These are phyloP conservation scores for Rutstroemia sp. DNA, from an alignment of 2,329 filamentous ascomycete genomes.

Conservation along the genomic window DNA sequence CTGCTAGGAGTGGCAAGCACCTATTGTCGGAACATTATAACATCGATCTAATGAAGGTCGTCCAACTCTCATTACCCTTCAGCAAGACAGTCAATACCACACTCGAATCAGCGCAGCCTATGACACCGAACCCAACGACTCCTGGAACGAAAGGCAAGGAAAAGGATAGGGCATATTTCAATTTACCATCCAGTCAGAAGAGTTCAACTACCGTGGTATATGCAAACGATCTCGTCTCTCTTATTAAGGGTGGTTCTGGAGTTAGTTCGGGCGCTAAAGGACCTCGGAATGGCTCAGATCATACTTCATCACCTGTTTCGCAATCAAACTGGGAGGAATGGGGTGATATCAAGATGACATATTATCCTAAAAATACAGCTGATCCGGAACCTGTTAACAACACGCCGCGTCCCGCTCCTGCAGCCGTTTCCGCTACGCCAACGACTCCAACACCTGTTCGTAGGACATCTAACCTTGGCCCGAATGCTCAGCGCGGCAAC, in stretches of 20 bases:
- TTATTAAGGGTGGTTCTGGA: constrained; percentile 53
- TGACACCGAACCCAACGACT: constrained; percentile 43
- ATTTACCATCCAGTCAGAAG: constrained; percentile 32
- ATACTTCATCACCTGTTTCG: constrained; percentile 10
- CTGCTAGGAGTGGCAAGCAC: constrained; percentile 64
- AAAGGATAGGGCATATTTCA: constrained; percentile 59
- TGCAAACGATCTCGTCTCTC: constrained; percentile 75
- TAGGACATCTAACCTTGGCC: constrained; percentile 29
- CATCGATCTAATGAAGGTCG: constrained; percentile 71
- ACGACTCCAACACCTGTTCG: constrained; percentile 29
- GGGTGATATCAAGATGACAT: constrained; percentile 72
- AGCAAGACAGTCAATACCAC: constrained; percentile 55
- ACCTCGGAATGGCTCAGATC: constrained; percentile 24
- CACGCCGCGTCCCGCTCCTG: constrained; percentile 23
- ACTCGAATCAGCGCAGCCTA: constrained; percentile 41
- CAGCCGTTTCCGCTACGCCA: constrained; percentile 19
- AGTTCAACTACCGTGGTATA: constrained; percentile 49
- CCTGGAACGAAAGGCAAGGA: constrained; percentile 70
- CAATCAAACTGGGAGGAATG: constrained; percentile 63
- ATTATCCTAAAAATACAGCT: constrained; percentile 48
- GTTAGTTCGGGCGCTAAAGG: constrained; percentile 28
- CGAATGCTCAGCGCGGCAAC: constrained; percentile 25
- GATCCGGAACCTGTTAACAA: constrained; percentile 25
- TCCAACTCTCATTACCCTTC: constrained; percentile 77
- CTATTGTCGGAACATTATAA: constrained; percentile 81